A percentile compares a stretch with the other conserved stretches of the same genome.
These are phyloP conservation scores for Cryptococcus sp. DNA, from an alignment of 1,284 basidiomycete species.

Conservation along the genomic window DNA sequence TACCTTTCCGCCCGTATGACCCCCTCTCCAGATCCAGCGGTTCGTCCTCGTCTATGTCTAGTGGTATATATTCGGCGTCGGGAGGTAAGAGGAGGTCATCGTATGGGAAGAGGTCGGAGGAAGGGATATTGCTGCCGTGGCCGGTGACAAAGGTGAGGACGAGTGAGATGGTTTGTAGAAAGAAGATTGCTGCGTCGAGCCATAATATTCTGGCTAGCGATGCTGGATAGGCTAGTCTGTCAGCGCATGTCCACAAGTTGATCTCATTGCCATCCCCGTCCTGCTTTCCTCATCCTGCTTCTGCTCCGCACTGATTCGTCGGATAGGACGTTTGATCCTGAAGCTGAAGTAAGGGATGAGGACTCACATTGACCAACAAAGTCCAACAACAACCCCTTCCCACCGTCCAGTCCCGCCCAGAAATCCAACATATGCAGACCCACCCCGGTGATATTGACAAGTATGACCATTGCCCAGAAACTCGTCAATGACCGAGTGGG, in stretches of 20 bases:
- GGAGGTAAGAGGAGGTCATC: conserved; percentile 35
- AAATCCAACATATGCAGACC: conserved; percentile 38
- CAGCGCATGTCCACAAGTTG: not conserved
- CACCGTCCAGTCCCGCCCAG: conserved; percentile 23
- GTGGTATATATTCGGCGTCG: conserved; percentile 5
- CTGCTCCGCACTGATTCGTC: too few relatives aligned
- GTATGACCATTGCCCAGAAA: conserved; percentile 23
- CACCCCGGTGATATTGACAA: conserved; percentile 26
- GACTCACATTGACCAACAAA: conserved; percentile 42
- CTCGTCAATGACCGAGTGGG: conserved; percentile 31
- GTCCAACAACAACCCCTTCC: conserved; percentile 38
- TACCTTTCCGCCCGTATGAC: conserved; percentile 4
- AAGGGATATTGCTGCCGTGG: conserved; percentile 17
- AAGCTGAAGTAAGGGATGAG: too few relatives aligned
- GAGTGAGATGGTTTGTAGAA: conserved; percentile 33
- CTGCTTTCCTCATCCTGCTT: too few relatives aligned
- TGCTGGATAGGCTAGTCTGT: conserved; percentile 24
- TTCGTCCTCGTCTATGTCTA: conserved; percentile 3
- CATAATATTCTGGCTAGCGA: conserved; percentile 31
- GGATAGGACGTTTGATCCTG: too few relatives aligned
- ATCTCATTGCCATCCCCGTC: too few relatives aligned
- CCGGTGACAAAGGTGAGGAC: conserved; percentile 31
- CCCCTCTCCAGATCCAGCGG: conserved; percentile 17
- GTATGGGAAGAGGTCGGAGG: conserved; percentile 26
- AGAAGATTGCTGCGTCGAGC: conserved; percentile 35